These are phyloP conservation scores for Serendipita sp. DNA, from an alignment of 768 basidiomycete genomes.

Conservation along the genomic window DNA sequence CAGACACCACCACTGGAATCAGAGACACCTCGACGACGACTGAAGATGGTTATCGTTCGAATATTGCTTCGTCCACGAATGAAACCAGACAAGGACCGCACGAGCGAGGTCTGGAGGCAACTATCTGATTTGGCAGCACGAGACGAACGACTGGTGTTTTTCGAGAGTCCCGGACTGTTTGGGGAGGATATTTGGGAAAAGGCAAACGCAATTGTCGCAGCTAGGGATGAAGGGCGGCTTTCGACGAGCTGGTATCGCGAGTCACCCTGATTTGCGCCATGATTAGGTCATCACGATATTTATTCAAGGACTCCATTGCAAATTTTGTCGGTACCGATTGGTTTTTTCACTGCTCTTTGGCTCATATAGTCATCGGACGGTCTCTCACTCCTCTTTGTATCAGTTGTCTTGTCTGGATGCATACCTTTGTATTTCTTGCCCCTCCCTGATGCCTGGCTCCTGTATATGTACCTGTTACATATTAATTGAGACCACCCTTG, in stretches of 20 bases:
- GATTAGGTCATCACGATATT: background rate
- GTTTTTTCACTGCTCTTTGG: too few species aligned
- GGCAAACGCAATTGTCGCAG: background rate
- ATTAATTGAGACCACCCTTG: too few species aligned
- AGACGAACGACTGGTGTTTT: background rate
- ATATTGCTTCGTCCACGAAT: background rate
- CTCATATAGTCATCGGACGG: too few species aligned
- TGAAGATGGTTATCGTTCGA: background rate
- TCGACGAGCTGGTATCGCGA: conserved; percentile 3
- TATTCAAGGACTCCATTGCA: background rate
- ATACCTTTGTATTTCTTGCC: too few species aligned
- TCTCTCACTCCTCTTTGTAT: too few species aligned
- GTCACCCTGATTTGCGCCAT: background rate
- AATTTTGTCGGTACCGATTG: background rate
- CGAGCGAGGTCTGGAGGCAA: background rate
- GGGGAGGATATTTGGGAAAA: conserved; percentile 1
- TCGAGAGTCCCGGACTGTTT: background rate
- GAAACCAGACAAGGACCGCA: background rate
- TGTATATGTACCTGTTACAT: too few species aligned
- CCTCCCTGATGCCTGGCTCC: too few species aligned
- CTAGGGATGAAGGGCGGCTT: background rate
- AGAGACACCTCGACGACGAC: background rate
- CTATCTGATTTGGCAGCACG: background rate
- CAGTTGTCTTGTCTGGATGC: too few species aligned
- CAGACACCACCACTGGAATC: background rate